These are phyloP conservation scores for Penicillium malachiteum DNA, from an alignment of 495 filamentous ascomycete genomes.

Conservation along the genomic window DNA sequence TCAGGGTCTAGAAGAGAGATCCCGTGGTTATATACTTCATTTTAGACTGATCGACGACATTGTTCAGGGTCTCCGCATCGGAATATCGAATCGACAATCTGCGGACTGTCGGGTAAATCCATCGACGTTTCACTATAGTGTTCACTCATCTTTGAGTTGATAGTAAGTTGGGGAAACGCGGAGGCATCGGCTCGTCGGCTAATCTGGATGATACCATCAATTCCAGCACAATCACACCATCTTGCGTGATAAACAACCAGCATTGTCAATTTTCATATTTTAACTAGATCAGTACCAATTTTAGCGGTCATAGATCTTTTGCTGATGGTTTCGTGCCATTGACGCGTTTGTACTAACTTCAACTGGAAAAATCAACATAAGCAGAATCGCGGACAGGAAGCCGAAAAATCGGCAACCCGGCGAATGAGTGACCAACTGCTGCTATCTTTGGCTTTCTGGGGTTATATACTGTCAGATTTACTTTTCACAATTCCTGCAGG, in stretches of 20 bases:
- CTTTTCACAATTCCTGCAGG: no score
- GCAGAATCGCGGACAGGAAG: background rate
- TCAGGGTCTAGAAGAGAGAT: background rate
- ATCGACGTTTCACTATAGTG: no score
- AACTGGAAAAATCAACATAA: slow-evolving; percentile 7
- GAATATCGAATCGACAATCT: slow-evolving; percentile 17
- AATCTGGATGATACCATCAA: slow-evolving; percentile 4
- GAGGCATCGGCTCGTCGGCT: slow-evolving; percentile 15
- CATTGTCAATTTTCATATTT: background rate
- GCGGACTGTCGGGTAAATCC: background rate
- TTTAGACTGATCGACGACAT: background rate
- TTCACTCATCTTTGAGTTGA: background rate
- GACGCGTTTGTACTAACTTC: background rate
- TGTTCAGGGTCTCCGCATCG: slow-evolving; percentile 7
- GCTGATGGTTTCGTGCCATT: background rate
- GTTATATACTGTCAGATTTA: no score
- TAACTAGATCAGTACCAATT: no score
- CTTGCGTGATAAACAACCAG: slow-evolving; percentile 6
- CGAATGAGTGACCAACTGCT: no score
- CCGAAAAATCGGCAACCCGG: background rate
- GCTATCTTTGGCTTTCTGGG: no score
- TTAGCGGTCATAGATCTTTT: no score
- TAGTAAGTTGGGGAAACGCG: background rate
- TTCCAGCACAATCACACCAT: slow-evolving; percentile 15
- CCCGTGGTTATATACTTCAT: slow-evolving; percentile 14